Evolutionary conservation across 2,329 filamentous ascomycete species (phyloP), one percentile per base, ranked within the genome.

Genomic region (Exophiala sideris): DNA sequence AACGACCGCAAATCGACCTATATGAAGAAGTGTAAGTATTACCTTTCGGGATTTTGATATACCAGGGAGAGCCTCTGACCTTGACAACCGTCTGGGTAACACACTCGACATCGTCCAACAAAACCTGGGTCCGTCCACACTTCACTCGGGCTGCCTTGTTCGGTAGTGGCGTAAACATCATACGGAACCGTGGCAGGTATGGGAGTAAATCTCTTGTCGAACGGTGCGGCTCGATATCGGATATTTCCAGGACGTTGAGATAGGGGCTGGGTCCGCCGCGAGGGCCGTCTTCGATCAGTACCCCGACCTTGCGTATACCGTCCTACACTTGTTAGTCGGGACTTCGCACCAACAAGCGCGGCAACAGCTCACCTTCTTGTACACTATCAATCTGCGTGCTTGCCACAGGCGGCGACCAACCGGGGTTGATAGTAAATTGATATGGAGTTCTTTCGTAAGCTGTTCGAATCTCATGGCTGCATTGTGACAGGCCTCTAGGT

Each of bases 171-270:
- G 85, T 81, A 62, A 95, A 83, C 42, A 85, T 76, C 39, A 78
- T 77, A 11, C 88, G 81, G 68, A 94, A 89, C 0, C 75, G 73
- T 3, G 87, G 81, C 2, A 95, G 73, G 66, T 91, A 97, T 0
- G 94, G 91, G 9, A 99, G 76, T 34, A 95, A 78, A 66, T 97
- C 92, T n/a, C 86, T 89, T 12, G 88, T 83, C 64, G 91, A 85
- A 35, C 90, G 82, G 52, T 83, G 82, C 52, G 84, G 80, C 52
- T 87, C 80, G 36, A 83, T 75, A 1, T 85, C 81, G 58, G 81
- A 85, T 59, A 96, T 84, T 65, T 94, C 90, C 41, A 94, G 80
- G 1, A 96, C 82, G 62, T 90, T 87, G 11, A 96, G 73, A 6
- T 79, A 86, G 1, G 89, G 88, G 45, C 82, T 78, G 16, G 81